Conservation (phyloP, 169 alveolate genomes). For the Plasmodium gonderi region DNA sequence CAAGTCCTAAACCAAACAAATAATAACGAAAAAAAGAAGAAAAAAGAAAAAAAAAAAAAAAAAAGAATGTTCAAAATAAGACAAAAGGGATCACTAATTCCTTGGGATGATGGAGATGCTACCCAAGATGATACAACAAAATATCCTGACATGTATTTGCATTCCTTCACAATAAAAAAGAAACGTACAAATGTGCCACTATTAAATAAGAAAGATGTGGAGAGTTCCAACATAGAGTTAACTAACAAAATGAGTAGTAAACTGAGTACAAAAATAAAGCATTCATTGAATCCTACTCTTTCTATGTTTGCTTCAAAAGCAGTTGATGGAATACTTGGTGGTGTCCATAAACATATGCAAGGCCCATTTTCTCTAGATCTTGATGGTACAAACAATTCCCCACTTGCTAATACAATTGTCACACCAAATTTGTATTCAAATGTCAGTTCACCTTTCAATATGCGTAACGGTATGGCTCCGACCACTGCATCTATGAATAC, state of each 20-base stretch:
- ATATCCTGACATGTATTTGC: not conserved
- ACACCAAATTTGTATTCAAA: conserved; percentile 53
- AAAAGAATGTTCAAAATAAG: not conserved
- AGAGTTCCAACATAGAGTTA: conserved; percentile 48
- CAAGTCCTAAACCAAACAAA: no score
- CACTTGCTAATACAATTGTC: conserved; percentile 22
- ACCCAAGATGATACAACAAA: not conserved
- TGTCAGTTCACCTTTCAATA: conserved; percentile 4
- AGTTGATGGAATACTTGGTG: conserved; percentile 53
- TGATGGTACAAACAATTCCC: conserved; percentile 33
- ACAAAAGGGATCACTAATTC: not conserved
- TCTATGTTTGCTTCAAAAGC: conserved; percentile 54
- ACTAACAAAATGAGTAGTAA: not conserved
- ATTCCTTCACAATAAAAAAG: conserved; percentile 5
- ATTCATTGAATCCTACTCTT: conserved; percentile 35
- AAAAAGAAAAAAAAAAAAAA: not conserved
- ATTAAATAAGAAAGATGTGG: conserved; percentile 13
- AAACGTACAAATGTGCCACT: not conserved
- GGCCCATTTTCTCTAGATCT: conserved; percentile 28
- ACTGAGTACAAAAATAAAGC: no score
- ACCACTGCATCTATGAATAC: not conserved
- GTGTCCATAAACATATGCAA: conserved; percentile 65
- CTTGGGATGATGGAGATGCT: not conserved
- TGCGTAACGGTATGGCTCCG: conserved; percentile 22
- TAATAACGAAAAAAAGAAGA: no score